Evolutionary conservation across 495 filamentous ascomycete species (phyloP), one percentile per base, ranked within the genome.

Genomic region (Neurospora sublineolata): DNA sequence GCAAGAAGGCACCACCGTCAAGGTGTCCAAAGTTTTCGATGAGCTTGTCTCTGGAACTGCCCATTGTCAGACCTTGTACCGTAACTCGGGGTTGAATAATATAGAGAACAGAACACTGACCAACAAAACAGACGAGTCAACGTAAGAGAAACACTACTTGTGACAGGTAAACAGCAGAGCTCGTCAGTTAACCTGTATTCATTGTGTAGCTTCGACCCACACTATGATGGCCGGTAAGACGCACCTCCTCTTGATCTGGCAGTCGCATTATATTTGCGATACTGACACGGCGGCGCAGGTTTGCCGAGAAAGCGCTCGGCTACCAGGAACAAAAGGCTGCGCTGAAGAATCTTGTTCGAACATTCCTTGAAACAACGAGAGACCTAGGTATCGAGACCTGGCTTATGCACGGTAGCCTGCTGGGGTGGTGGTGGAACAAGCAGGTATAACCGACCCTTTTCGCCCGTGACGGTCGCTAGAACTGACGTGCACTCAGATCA

Each of bases 311-410:
- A 23, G 70, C 79, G 33, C 81, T 89, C 16, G 76, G 80, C 7
- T 83, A 84, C 67, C 78, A 83, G 30, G 80, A 89, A 70, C 86
- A 85, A 64, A 78, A 72, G 67, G 68, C 69, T n/a, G 80, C 78
- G 0, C 67, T 83, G 30, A 83, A 83, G 20, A 82, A 89, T 75
- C 86, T 93, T 77, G 84, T 91, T 69, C 86, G 86, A 58, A 86
- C 90, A 42, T 93, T 92, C 80, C 82, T 93, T 9, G 81, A 86
- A 33, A 89, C 85, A 46, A 91, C 91, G 73, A 79, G 84, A 6
- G 83, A 87, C 39, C 82, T 74, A 68, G 77, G 75, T 72, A 37
- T 78, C 38, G 73, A 79, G 44, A 76, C 79, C 18, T 78, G 78
- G 77, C 71, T 78, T 23, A 76, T 76, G 76, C 79, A 78, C 23